These are phyloP conservation scores for Fusarium sororula DNA, from an alignment of 2,329 filamentous ascomycete genomes.

Conservation along the genomic window DNA sequence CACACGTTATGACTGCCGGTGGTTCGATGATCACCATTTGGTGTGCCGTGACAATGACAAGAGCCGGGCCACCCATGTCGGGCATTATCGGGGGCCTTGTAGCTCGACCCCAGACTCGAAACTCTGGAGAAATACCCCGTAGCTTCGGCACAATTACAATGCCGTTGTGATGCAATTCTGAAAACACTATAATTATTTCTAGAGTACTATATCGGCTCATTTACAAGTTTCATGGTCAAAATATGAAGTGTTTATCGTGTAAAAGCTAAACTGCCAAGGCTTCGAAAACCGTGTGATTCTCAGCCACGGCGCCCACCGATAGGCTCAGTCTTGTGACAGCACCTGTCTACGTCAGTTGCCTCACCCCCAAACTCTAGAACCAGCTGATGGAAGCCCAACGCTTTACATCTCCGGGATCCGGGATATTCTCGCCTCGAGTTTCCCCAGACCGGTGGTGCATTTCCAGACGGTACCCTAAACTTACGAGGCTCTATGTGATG, in stretches of 20 bases:
- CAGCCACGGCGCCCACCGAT: conserved; percentile 22
- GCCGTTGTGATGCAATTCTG: neutral
- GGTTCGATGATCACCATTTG: conserved; percentile 36
- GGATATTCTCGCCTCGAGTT: conserved; percentile 34
- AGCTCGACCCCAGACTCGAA: conserved; percentile 7
- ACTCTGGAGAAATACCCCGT: neutral
- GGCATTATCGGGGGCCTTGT: conserved; percentile 22
- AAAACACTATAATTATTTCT: too few relatives aligned
- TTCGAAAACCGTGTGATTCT: conserved; percentile 14
- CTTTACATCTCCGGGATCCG: conserved; percentile 13
- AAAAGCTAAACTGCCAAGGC: neutral
- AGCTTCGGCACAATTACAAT: neutral
- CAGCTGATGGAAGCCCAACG: neutral
- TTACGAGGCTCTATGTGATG: conserved; percentile 10
- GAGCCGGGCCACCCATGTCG: conserved; percentile 22
- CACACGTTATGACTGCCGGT: conserved; percentile 34
- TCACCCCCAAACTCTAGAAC: neutral
- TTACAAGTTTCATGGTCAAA: neutral
- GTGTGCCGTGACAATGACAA: conserved; percentile 18
- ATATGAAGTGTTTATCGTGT: neutral
- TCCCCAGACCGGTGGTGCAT: conserved; percentile 8
- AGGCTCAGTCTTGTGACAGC: conserved; percentile 12
- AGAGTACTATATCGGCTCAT: neutral
- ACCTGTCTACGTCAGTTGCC: conserved; percentile 14
- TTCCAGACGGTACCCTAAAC: conserved; percentile 6